Evolutionary conservation across 2,329 filamentous ascomycete genomes (phyloP).

Genomic region (Aspergillus flavus): DNA sequence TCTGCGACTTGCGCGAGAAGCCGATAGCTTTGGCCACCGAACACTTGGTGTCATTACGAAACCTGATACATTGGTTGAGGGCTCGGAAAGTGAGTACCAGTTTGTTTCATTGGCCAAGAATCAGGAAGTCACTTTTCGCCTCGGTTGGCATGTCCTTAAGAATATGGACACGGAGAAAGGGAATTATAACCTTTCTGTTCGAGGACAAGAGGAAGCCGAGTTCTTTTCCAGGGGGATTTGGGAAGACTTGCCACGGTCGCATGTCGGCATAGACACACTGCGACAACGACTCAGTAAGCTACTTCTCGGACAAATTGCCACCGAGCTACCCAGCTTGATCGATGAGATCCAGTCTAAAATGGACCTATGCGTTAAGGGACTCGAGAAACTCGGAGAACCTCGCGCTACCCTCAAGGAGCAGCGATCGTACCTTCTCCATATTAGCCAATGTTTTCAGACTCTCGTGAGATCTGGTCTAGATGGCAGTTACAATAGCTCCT

Average conservation of each 20-base stretch:
- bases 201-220: constrained; percentile 32
- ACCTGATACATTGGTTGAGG: constrained; percentile 42
- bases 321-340: constrained; percentile 41
- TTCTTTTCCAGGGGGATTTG: constrained; percentile 36
- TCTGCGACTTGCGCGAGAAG: constrained; percentile 37
- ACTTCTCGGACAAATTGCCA: constrained; percentile 36
- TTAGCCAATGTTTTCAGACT: constrained; percentile 42
- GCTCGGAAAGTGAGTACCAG: constrained; percentile 39
- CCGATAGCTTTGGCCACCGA: constrained; percentile 33
- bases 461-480: constrained; percentile 37
- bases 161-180: constrained; percentile 47
- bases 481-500: constrained; percentile 37
- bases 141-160: constrained; percentile 55
- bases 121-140: constrained; percentile 45
- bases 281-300: constrained; percentile 36
- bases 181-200: constrained; percentile 20
- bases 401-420: constrained; percentile 27
- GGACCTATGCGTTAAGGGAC: constrained; percentile 34
- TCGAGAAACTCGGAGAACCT: constrained; percentile 31
- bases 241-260: constrained; percentile 26
- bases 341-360: constrained; percentile 36
- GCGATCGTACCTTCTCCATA: constrained; percentile 33
- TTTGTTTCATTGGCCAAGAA: constrained; percentile 48
- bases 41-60: constrained; percentile 54
- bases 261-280: constrained; percentile 35